Evolutionary conservation across 495 filamentous ascomycete species (phyloP).

Genomic region (Penicillium roqueforti): DNA sequence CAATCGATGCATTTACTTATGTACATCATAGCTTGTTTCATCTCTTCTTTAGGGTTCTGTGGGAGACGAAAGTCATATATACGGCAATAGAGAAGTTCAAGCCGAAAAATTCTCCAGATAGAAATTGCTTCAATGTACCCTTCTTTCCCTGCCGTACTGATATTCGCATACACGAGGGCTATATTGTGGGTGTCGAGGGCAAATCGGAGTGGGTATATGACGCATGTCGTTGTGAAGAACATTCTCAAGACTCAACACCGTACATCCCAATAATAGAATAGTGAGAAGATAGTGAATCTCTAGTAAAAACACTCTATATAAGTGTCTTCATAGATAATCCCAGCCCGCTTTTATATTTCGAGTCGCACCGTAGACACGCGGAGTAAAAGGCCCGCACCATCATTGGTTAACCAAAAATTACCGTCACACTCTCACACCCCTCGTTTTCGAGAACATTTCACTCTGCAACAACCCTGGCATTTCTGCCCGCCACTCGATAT

Average conservation of each 20-base stretch:
- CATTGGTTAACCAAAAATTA: conserved; percentile 28
- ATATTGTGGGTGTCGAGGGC: conserved; percentile 7
- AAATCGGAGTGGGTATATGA: conserved; percentile 2
- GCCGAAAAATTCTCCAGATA: no score
- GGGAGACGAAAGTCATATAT: neutral
- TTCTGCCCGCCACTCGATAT: conserved; percentile 5
- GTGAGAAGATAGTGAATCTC: neutral
- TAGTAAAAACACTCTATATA: neutral
- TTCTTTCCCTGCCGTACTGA: neutral
- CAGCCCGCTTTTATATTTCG: neutral
- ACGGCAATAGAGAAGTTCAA: neutral
- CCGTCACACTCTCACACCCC: conserved; percentile 30
- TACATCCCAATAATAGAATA: neutral
- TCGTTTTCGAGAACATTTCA: conserved; percentile 27
- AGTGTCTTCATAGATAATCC: neutral
- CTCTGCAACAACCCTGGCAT: conserved; percentile 12
- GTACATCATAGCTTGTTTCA: no score
- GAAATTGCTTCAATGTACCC: neutral
- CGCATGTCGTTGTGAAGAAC: neutral
- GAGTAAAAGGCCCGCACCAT: conserved; percentile 20
- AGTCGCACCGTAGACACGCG: neutral
- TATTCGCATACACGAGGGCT: neutral
- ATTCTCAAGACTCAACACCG: neutral
- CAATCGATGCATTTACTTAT: no score
- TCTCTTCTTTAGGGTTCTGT: neutral